phyloP scores from a whole-genome alignment of 139 green algal species.

The Chlorella sp. region DNA sequence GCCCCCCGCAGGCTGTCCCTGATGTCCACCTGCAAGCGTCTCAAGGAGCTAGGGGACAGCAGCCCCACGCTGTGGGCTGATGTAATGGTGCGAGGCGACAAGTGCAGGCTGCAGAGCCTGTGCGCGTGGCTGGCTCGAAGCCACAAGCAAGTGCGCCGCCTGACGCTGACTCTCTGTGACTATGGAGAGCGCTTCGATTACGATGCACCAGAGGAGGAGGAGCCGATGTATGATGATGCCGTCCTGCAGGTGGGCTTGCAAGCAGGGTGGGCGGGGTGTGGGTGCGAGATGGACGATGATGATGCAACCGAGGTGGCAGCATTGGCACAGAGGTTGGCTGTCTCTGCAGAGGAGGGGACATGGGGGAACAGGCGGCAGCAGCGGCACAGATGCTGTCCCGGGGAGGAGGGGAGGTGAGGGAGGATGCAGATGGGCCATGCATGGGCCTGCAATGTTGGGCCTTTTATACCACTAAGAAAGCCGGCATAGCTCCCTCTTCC shows the following conservation, averaged over 20 bases:
- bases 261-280: too few species aligned
- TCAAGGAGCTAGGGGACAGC: not conserved
- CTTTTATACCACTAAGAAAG: too few species aligned
- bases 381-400: too few species aligned
- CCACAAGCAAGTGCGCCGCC: not conserved
- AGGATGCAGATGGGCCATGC: not conserved
- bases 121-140: not conserved
- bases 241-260: not conserved
- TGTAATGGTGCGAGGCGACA: not conserved
- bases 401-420: too few species aligned
- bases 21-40: not conserved
- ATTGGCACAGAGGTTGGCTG: too few species aligned
- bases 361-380: too few species aligned
- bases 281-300: too few species aligned
- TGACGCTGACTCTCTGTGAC: not conserved
- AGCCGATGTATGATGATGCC: not conserved
- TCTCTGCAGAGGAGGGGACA: too few species aligned
- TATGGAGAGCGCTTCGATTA: not conserved
- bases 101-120: not conserved
- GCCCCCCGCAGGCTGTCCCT: not conserved
- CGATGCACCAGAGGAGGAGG: not conserved
- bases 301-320: too few species aligned
- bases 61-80: not conserved
- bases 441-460: too few species aligned
- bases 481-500: not conserved